These are phyloP conservation scores for Neofusicoccum sp. DNA, from an alignment of 2,329 filamentous ascomycete genomes.

Conservation along the genomic window DNA sequence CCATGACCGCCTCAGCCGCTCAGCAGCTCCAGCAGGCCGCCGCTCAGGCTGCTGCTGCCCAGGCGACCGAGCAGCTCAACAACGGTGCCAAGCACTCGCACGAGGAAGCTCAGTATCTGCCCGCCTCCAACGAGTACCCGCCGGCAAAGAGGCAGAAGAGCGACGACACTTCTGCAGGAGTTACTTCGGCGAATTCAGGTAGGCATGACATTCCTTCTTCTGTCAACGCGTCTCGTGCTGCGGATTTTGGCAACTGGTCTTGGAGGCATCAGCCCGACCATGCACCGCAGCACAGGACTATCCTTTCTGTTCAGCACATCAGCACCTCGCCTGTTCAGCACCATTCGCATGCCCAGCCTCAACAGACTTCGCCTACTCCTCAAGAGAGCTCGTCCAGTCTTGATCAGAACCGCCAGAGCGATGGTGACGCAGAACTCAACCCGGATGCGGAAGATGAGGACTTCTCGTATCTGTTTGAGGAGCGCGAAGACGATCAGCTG, in stretches of 20 bases:
- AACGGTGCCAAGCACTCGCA: constrained; percentile 19
- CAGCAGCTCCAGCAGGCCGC: constrained; percentile 14
- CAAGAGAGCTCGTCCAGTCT: too few relatives aligned
- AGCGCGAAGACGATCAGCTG: too few relatives aligned
- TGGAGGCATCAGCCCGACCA: neutral
- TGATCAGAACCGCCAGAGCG: too few relatives aligned
- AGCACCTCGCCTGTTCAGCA: too few relatives aligned
- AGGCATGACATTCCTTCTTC: neutral
- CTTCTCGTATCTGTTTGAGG: too few relatives aligned
- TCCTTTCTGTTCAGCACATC: too few relatives aligned
- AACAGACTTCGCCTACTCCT: too few relatives aligned
- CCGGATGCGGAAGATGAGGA: too few relatives aligned
- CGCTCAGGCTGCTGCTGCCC: constrained; percentile 32
- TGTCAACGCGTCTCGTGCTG: neutral
- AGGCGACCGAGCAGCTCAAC: constrained; percentile 19
- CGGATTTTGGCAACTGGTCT: too few relatives aligned
- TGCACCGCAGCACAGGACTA: neutral
- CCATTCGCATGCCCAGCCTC: too few relatives aligned
- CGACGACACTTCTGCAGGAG: neutral
- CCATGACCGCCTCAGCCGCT: constrained; percentile 29
- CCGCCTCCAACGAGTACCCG: constrained; percentile 16
- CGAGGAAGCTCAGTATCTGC: constrained; percentile 17
- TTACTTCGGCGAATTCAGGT: neutral
- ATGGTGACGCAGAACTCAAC: too few relatives aligned
- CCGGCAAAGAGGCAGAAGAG: constrained; percentile 16